phyloP scores from a whole-genome alignment of 83 land plant species.

The Picea engelmannii region DNA sequence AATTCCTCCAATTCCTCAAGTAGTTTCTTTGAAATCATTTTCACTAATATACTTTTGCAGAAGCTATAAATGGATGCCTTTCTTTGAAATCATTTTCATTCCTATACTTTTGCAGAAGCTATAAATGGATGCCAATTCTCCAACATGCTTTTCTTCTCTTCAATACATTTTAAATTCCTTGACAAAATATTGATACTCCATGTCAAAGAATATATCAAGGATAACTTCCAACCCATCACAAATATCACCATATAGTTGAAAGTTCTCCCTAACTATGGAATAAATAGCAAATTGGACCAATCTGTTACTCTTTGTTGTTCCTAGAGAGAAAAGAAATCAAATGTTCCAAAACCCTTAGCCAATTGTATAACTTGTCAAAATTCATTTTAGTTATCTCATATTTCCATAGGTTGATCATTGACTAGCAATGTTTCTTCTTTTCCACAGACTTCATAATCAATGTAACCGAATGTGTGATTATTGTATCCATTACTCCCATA shows the following conservation, averaged over 20 bases:
- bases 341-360: constrained; percentile 45
- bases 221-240: constrained; percentile 37
- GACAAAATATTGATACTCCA: constrained; percentile 36
- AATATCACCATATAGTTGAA: constrained; percentile 41
- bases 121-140: constrained; percentile 35
- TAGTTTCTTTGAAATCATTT: constrained; percentile 38
- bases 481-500: constrained; percentile 13
- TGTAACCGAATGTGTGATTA: background rate
- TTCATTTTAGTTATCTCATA: constrained; percentile 30
- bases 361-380: constrained; percentile 33
- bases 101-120: constrained; percentile 36
- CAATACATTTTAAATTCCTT: constrained; percentile 48
- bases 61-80: no score
- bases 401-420: background rate
- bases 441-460: constrained; percentile 5
- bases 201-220: constrained; percentile 54
- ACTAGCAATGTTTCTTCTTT: background rate
- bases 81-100: constrained; percentile 33
- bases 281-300: constrained; percentile 42
- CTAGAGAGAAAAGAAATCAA: constrained; percentile 53
- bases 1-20: constrained; percentile 48
- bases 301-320: constrained; percentile 46
- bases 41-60: no score
- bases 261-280: constrained; percentile 40
- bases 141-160: constrained; percentile 42